Percentiles rank a stretch among this genome's conserved stretches.
Evolutionary conservation across 169 alveolate genomes (phyloP).

Genomic region (Eimeria falciformis): DNA sequence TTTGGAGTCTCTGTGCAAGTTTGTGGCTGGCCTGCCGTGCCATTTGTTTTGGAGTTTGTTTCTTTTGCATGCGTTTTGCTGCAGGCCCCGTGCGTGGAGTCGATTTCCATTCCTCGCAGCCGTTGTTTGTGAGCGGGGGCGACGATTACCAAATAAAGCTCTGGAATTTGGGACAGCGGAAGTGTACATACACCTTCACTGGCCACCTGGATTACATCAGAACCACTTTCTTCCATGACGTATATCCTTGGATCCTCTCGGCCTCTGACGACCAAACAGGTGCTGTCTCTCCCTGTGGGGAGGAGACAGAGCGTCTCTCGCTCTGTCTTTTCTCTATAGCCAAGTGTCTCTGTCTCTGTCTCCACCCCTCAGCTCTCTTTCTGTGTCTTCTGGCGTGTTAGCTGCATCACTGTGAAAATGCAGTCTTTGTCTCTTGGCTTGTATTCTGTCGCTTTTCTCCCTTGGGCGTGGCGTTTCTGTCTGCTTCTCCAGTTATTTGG

Average conservation of each 20-base stretch:
- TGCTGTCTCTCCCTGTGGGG: neutral
- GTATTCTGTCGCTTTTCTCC: no score
- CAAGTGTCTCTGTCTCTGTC: no score
- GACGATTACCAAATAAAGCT: conserved; percentile 96
- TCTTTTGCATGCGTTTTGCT: neutral
- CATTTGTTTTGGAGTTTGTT: no score
- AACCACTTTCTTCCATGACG: conserved; percentile 96
- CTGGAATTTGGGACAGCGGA: conserved; percentile 92
- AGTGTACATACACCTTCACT: conserved; percentile 93
- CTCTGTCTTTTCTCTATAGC: no score
- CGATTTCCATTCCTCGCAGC: conserved; percentile 95
- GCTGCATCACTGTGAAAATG: no score
- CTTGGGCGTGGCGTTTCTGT: no score
- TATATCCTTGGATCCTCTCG: conserved; percentile 97
- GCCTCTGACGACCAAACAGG: conserved; percentile 97
- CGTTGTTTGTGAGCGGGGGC: conserved; percentile 97
- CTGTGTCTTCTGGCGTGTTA: neutral
- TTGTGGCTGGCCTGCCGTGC: no score
- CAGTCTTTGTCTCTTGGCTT: no score
- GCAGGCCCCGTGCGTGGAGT: conserved; percentile 97
- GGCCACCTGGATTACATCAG: conserved; percentile 97
- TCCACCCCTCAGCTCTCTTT: no score
- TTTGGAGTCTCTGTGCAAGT: no score
- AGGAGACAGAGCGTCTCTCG: neutral
- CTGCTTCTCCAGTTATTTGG: neutral